Conservation (phyloP, 2,329 filamentous ascomycete species). For the Paramyrothecium sp. region DNA sequence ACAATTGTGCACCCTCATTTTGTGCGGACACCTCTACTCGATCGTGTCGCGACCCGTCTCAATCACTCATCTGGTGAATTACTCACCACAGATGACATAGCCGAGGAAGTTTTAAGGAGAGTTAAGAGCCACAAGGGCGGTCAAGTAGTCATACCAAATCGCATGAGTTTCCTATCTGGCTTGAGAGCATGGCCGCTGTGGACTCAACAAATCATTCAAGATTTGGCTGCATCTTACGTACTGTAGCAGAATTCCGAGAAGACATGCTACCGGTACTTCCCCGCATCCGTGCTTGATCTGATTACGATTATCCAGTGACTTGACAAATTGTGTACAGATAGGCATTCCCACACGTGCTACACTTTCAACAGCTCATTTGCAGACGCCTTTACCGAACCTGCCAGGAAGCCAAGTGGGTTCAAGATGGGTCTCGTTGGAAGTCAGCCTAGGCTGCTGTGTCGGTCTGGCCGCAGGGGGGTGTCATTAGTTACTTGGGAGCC, state of each 20-base stretch:
- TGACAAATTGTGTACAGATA: no score
- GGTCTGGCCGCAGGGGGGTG: no score
- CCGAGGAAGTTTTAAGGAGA: background rate
- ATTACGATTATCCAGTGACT: background rate
- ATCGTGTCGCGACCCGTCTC: background rate
- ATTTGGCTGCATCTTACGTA: background rate
- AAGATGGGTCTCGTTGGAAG: no score
- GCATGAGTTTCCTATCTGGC: background rate
- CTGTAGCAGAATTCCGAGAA: background rate
- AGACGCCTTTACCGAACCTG: no score
- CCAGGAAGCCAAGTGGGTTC: no score
- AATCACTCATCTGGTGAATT: background rate
- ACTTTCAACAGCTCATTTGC: no score
- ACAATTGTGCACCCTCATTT: slow-evolving; percentile 53
- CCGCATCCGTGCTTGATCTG: background rate
- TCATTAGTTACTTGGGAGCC: no score
- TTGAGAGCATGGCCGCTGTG: background rate
- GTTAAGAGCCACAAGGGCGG: background rate
- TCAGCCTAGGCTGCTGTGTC: no score
- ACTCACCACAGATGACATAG: background rate
- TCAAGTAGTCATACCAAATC: background rate
- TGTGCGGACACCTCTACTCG: background rate
- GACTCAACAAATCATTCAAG: background rate
- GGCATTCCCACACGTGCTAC: no score
- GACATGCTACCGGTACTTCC: no score